phyloP scores from a whole-genome alignment of 352 stramenopile species.

The Salisapilia sapeloensis region DNA sequence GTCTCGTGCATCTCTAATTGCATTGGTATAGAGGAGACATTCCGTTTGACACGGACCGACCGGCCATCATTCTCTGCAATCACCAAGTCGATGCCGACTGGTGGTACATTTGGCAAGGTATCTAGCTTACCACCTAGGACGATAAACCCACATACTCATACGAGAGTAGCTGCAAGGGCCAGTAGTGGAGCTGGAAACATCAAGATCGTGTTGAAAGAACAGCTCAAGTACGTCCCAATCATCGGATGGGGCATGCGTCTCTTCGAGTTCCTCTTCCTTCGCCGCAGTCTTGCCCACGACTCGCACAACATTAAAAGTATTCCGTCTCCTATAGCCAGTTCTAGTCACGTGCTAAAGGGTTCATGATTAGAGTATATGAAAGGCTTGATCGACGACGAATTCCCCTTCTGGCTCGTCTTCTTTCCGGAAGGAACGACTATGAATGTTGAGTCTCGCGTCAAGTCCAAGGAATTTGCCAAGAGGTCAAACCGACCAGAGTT shows the following conservation, averaged over 20 bases:
- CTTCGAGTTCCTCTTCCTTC: conserved; percentile 85
- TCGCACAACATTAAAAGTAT: conserved; percentile 38
- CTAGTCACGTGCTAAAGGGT: too few species aligned
- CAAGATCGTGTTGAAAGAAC: conserved; percentile 86
- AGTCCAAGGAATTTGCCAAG: conserved; percentile 83
- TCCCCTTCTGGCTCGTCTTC: conserved; percentile 80
- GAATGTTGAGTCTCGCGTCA: conserved; percentile 72
- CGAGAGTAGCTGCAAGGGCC: conserved; percentile 25
- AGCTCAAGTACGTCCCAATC: conserved; percentile 79
- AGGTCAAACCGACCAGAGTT: conserved; percentile 67
- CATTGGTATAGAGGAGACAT: conserved; percentile 33
- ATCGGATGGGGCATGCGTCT: conserved; percentile 81
- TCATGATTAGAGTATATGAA: conserved; percentile 62
- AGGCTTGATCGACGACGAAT: conserved; percentile 59
- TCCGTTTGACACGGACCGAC: conserved; percentile 45
- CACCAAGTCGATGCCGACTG: conserved; percentile 87
- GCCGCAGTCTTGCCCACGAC: conserved; percentile 66
- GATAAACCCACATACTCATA: background rate
- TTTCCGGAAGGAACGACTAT: conserved; percentile 87
- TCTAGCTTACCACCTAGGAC: background rate
- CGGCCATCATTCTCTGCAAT: conserved; percentile 82
- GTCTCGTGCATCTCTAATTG: background rate
- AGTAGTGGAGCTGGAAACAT: conserved; percentile 55
- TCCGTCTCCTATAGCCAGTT: background rate
- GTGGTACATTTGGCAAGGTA: conserved; percentile 83